phyloP scores from a whole-genome alignment of 2,329 filamentous ascomycete genomes.

The Diaporthe nobilis region DNA sequence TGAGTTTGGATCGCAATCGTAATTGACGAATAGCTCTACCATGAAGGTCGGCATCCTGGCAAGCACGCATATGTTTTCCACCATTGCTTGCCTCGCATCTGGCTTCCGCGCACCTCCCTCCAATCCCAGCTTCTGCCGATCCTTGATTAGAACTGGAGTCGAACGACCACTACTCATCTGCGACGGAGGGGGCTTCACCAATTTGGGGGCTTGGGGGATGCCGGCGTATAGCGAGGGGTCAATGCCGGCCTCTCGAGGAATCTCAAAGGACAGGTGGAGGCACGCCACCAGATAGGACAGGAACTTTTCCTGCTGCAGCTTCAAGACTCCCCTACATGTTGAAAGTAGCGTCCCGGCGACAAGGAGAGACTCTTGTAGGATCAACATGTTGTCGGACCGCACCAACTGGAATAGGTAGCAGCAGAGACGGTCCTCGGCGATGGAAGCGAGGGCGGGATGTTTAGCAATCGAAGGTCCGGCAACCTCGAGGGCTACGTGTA shows the following conservation, averaged over 20 bases:
- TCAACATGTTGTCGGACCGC: slow-evolving; percentile 94
- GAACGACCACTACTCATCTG: slow-evolving; percentile 84
- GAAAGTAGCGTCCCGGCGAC: slow-evolving; percentile 92
- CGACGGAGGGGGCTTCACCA: slow-evolving; percentile 83
- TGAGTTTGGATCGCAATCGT: slow-evolving; percentile 94
- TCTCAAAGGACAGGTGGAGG: slow-evolving; percentile 93
- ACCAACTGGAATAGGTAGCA: slow-evolving; percentile 96
- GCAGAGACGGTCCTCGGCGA: slow-evolving; percentile 94
- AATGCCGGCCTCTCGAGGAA: slow-evolving; percentile 90
- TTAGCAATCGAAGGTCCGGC: slow-evolving; percentile 94
- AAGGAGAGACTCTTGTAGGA: slow-evolving; percentile 91
- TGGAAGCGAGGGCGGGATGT: slow-evolving; percentile 86
- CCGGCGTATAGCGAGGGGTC: slow-evolving; percentile 93
- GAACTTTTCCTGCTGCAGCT: slow-evolving; percentile 96
- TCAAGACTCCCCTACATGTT: slow-evolving; percentile 90
- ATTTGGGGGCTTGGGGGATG: slow-evolving; percentile 90
- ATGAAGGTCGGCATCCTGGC: slow-evolving; percentile 95
- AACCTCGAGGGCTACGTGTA: slow-evolving; percentile 96
- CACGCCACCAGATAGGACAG: slow-evolving; percentile 95
- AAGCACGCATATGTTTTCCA: slow-evolving; percentile 93
- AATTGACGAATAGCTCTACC: slow-evolving; percentile 96
- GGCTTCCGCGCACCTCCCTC: slow-evolving; percentile 94
- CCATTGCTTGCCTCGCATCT: slow-evolving; percentile 97
- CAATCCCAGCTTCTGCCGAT: slow-evolving; percentile 91
- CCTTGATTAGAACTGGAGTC: slow-evolving; percentile 92